Base-by-base conservation (phyloP, 768 basidiomycete species). In the Aureoboletus auriporus region DNA sequence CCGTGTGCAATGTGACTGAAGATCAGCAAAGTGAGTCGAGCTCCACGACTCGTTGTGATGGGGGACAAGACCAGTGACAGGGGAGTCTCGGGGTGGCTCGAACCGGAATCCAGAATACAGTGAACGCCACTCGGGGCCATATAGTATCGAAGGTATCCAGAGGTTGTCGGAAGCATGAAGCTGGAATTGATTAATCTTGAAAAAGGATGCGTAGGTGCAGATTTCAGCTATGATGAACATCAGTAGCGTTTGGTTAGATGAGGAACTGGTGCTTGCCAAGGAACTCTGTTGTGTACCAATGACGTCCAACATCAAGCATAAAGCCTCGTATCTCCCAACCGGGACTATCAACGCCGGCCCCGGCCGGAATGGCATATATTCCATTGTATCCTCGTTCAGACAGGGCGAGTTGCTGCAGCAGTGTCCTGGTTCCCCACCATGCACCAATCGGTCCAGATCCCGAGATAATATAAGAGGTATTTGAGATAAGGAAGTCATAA, bases 231-330 rank as follows among this genome's bases (percentile, higher is more conserved):
- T 44, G 35, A 47, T 11, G 8, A 14, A 23, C 7, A 14, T 52
- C 13, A 51, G 29, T 26, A 23, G 10, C 37, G 14, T 16, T 36
- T 16, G 12, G n/a, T n/a, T n/a, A n/a, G n/a, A n/a, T 17, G 35
- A 35, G 12, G 30, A 23, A 5, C 29, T 9, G 5, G 36, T 16
- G 46, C 64, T 47, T 39, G 68, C 72, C 60, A 13, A 75, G 60
- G 49, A 75, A 74, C 9, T 63, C 60, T 0, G 68, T 60, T 6
- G 67, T 57, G 43, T 70, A 75, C 70, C 71, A 75, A 52, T 76
- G 75, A 8, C 73, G 66, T n/a, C 71, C 75, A 6, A 63, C 68
- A 49, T 76, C 75, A 2, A 75, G 62, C 75, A 75, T 73, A 55
- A 75, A 72, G 1, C 74, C 74, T 31, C 72, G 69, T 3, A 73